phyloP scores from a whole-genome alignment of 2,329 filamentous ascomycete genomes.

The Hymenoscyphus fructigenus region DNA sequence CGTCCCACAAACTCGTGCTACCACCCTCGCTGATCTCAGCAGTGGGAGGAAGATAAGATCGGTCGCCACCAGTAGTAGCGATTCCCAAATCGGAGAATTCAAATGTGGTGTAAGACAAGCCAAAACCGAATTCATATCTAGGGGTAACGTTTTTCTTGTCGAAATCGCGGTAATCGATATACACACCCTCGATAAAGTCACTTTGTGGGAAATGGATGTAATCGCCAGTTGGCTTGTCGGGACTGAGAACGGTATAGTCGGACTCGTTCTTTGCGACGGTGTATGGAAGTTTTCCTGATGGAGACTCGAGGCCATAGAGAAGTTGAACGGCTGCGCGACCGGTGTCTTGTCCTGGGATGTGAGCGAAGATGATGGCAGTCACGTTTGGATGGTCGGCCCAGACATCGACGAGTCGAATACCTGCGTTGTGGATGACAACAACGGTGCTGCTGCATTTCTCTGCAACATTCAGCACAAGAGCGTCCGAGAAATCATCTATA shows the following conservation, averaged over 20 bases:
- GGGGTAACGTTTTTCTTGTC: conserved; percentile 40
- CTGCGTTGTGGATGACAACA: conserved; percentile 63
- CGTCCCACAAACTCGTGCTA: conserved; percentile 54
- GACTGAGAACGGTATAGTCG: conserved; percentile 51
- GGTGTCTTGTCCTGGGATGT: conserved; percentile 68
- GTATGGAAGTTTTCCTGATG: conserved; percentile 40
- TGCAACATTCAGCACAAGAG: conserved; percentile 50
- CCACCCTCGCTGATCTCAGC: conserved; percentile 53
- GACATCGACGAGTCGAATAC: conserved; percentile 58
- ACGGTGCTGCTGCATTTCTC: conserved; percentile 60
- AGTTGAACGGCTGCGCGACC: conserved; percentile 49
- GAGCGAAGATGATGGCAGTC: conserved; percentile 74
- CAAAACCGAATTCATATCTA: conserved; percentile 44
- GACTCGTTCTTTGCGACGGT: conserved; percentile 56
- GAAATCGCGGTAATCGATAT: conserved; percentile 54
- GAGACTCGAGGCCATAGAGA: conserved; percentile 32
- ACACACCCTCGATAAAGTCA: conserved; percentile 49
- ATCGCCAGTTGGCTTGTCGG: conserved; percentile 43
- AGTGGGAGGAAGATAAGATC: conserved; percentile 38
- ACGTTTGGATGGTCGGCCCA: conserved; percentile 75
- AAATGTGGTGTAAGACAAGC: conserved; percentile 57
- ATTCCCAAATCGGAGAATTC: conserved; percentile 43
- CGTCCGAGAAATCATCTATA: conserved; percentile 56
- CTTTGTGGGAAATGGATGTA: conserved; percentile 54
- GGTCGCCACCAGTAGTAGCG: conserved; percentile 40